Conservation (phyloP, 2,329 filamentous ascomycete genomes). For the Stenocarpella maydis region DNA sequence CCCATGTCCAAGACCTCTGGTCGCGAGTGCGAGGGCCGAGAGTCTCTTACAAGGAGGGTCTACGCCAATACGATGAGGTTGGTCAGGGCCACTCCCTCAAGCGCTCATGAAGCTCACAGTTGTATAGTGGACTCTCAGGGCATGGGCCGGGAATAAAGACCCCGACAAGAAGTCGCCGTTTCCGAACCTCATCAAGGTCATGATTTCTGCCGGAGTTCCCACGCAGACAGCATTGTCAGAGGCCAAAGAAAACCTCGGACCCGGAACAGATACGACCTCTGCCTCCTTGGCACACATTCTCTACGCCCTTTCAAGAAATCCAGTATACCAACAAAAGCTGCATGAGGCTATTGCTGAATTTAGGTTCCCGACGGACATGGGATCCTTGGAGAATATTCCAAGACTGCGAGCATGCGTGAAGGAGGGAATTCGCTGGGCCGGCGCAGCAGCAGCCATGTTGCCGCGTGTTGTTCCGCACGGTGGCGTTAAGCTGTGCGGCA, state of each 20-base stretch:
- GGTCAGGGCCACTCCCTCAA: not conserved
- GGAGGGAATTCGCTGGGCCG: conserved; percentile 43
- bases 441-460: conserved; percentile 41
- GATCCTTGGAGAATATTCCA: conserved; percentile 38
- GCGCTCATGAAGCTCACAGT: not conserved
- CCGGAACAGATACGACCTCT: conserved; percentile 45
- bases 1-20: not conserved
- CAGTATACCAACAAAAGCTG: conserved; percentile 39
- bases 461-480: conserved; percentile 40
- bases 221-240: conserved; percentile 41
- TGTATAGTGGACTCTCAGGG: not conserved
- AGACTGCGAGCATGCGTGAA: conserved; percentile 40
- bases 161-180: conserved; percentile 4
- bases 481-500: conserved; percentile 39
- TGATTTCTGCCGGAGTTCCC: conserved; percentile 38
- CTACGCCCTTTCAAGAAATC: conserved; percentile 42
- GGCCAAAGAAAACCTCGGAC: conserved; percentile 44
- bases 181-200: conserved; percentile 38
- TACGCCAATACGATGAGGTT: conserved; percentile 8
- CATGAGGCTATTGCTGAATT: conserved; percentile 37
- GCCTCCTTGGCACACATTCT: conserved; percentile 44
- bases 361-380: conserved; percentile 40
- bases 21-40: not conserved
- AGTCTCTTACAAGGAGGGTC: conserved; percentile 7
- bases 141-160: not conserved